Evolutionary conservation across 768 basidiomycete species (phyloP), one percentile per base, ranked within the genome.

Genomic region (Coprinopsis marcescibilis): DNA sequence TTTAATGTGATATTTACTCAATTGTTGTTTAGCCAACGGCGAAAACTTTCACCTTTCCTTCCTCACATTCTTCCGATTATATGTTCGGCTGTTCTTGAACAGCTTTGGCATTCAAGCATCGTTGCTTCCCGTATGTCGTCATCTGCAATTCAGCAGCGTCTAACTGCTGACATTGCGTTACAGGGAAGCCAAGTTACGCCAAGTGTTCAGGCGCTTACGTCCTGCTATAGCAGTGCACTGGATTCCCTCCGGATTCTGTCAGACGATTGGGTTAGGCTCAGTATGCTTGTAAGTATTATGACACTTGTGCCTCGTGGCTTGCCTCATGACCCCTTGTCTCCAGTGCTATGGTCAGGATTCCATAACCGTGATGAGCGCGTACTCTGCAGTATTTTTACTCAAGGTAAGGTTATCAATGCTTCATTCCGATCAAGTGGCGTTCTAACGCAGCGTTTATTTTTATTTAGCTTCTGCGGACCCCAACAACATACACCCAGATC

Each of bases 281-380:
- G 78, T 57, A 81, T 90, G 63, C 75, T 91, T 56, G 87, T 85
- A 55, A 43, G 82, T 63, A 23, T 13, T 20, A 14, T 30, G 37
- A 25, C 10, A 21, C 42, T 32, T 37, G 21, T 45, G 15, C 40
- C 17, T 8, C 25, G 46, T 19, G n/a, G 38, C 45, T 41, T 32
- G 40, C 30, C 6, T 32, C 17, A 39, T 52, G 56, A 27, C 57
- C 33, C 23, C 38, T 43, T 48, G 48, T 35, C 40, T 46, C 13
- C 60, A 90, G 88, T 82, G 83, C 36, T 92, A 91, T 55, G 78
- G 84, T 6, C 89, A 91, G 67, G 89, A 91, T 60, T 83, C 85
- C 3, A 79, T 89, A 50, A 82, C 84, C 6, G 78, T 85, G 37
- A 91, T 91, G 89, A 85, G 85, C 15, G 89, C 87, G 20, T 91